phyloP scores from a whole-genome alignment of 352 stramenopile genomes.

The Phytophthora ohioensis region DNA sequence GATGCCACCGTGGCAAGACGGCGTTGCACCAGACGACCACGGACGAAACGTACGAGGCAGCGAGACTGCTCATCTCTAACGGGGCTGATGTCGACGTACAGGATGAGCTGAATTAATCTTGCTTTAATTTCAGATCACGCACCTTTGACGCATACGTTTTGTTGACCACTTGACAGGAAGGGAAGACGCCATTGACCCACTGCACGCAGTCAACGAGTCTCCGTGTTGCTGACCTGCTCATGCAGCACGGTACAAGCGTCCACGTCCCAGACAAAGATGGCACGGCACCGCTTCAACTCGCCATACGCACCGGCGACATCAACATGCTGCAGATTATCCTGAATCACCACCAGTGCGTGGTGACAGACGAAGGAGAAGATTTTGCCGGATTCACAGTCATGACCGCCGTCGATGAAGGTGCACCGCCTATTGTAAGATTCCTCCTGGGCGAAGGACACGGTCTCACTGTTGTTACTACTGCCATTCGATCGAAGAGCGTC shows the following conservation, averaged over 20 bases:
- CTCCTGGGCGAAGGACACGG: slow-evolving; percentile 24
- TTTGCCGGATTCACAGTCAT: slow-evolving; percentile 9
- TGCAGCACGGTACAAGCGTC: slow-evolving; percentile 18
- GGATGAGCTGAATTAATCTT: slow-evolving; percentile 6
- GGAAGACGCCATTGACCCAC: no score
- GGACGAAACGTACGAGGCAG: slow-evolving; percentile 35
- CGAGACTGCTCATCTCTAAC: slow-evolving; percentile 28
- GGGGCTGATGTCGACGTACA: slow-evolving; percentile 15
- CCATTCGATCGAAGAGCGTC: no score
- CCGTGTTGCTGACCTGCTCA: no score
- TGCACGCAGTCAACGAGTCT: no score
- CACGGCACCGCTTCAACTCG: slow-evolving; percentile 7
- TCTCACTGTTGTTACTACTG: no score
- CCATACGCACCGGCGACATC: slow-evolving; percentile 12
- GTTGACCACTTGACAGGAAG: no score
- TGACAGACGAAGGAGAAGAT: slow-evolving; percentile 17
- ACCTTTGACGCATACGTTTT: no score
- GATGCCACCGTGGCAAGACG: slow-evolving; percentile 20
- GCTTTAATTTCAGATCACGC: no score
- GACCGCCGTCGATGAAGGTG: neutral
- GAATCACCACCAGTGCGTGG: slow-evolving; percentile 39
- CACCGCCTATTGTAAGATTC: slow-evolving; percentile 10
- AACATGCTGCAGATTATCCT: slow-evolving; percentile 41
- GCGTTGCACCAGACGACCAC: slow-evolving; percentile 31
- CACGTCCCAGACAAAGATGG: slow-evolving; percentile 27